A percentile compares a stretch with the other conserved stretches of the same genome.
Evolutionary conservation across 441 rosid species (phyloP).

Genomic region (Monsonia emarginata): DNA sequence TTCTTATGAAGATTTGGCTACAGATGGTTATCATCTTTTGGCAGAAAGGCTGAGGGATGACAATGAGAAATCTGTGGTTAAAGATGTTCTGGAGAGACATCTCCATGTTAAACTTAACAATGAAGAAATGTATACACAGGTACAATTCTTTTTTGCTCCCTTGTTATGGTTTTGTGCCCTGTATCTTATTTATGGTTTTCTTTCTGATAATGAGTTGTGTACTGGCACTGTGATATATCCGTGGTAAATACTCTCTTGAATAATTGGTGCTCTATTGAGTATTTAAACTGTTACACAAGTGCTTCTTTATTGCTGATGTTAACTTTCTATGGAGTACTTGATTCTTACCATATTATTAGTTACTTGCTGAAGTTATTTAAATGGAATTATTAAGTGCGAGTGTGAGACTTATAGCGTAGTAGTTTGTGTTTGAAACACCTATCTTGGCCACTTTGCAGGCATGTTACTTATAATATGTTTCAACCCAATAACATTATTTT

Average conservation of each 20-base stretch:
- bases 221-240: not conserved
- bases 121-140: conserved; percentile 64
- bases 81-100: conserved; percentile 63
- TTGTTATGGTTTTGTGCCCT: not conserved
- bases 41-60: conserved; percentile 92
- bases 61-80: conserved; percentile 66
- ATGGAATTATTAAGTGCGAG: not conserved
- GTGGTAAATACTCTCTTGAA: not conserved
- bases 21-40: conserved; percentile 84
- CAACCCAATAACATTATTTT: not conserved
- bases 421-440: not conserved
- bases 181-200: not conserved
- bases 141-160: conserved; percentile 10
- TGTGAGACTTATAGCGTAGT: not conserved
- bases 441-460: not conserved
- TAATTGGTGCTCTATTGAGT: not conserved
- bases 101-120: conserved; percentile 53
- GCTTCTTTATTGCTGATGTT: not conserved
- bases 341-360: not conserved
- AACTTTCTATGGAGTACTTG: not conserved
- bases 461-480: not conserved
- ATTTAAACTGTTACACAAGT: not conserved
- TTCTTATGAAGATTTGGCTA: conserved; percentile 78
- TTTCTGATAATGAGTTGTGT: not conserved
- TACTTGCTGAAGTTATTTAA: not conserved